Evolutionary conservation across 768 basidiomycete species (phyloP), one percentile per base, ranked within the genome.

Genomic region (Cystofilobasidium bisporidii): DNA sequence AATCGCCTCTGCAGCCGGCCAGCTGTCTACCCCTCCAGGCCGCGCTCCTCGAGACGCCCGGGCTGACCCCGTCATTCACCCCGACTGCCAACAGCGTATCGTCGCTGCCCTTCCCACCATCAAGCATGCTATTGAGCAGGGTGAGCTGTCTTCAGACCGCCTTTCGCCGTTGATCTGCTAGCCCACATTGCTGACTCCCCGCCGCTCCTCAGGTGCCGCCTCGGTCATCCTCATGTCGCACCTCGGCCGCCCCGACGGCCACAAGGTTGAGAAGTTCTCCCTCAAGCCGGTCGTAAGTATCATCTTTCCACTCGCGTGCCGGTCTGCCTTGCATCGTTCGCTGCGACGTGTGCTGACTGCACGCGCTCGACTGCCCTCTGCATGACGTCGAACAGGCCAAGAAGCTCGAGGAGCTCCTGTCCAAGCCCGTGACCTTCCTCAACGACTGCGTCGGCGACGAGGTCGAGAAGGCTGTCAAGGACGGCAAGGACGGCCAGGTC

Each of bases 71-170:
- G 53, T 2, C 26, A 40, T 8, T 32, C 12, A 9, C 30, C 9
- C 2, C 43, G 17, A 14, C 33, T 32, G 48, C 22, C 69, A n/a
- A 64, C 76, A 98, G 94, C 89, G 94, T 78, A 94, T 99, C 80
- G 88, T 93, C 59, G 94, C 93, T 33, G 94, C 94, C 38, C 81
- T 98, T 67, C 94, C 94, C 33, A 97, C 94, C 55, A 89, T 99
- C 76, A 84, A 87, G 78, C 91, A 92, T 79, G 91, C 94, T 20
- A 81, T 97, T 70, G 85, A 91, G 30, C 82, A 89, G 70, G 90
- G 93, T 85, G 69, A 67, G 79, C 72, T 48, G 45, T 18, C 67
- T 61, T 17, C 47, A 47, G 40, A 65, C 11, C 59, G 56, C 45
- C 26, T 14, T 22, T n/a, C n/a, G n/a, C n/a, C n/a, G n/a, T n/a